Evolutionary conservation across 208 protist genomes (phyloP).

Genomic region (Balamuthia mandrillaris): DNA sequence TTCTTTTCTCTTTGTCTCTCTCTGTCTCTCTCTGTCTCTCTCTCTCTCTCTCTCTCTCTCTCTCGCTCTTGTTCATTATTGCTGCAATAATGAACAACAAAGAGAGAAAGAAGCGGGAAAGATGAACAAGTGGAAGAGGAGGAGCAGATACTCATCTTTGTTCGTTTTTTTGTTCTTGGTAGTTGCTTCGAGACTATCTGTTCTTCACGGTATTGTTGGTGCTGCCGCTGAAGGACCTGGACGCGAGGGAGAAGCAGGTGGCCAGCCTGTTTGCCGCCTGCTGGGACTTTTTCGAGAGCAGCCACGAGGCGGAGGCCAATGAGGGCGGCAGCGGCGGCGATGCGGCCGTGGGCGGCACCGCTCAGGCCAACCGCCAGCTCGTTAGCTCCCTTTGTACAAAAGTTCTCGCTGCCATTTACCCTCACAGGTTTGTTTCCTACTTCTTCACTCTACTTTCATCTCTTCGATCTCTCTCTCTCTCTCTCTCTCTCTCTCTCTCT

Average conservation of each 20-base stretch:
- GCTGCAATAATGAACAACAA: no score
- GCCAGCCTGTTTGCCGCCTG: neutral
- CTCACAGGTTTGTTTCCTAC: neutral
- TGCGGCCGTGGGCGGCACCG: neutral
- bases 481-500: neutral
- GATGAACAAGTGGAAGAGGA: neutral
- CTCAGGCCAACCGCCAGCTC: neutral
- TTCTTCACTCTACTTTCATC: neutral
- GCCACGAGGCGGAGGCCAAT: slow-evolving; percentile 13
- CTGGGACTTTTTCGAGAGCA: slow-evolving; percentile 15
- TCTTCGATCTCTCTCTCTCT: neutral
- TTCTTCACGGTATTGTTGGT: neutral
- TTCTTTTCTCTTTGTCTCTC: neutral
- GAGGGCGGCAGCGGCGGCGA: neutral
- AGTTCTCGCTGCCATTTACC: slow-evolving; percentile 18
- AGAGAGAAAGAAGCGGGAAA: no score
- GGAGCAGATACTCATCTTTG: neutral
- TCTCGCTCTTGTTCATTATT: no score
- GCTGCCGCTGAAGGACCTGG: slow-evolving; percentile 3
- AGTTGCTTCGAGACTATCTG: slow-evolving; percentile 15
- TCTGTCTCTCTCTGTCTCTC: neutral
- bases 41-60: no score
- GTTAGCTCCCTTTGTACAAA: neutral
- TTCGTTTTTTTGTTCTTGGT: neutral
- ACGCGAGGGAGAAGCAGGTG: neutral